Evolutionary conservation across 805 yeast species (phyloP), one percentile per base, ranked within the genome.

Genomic region (Peterozyma toletana): DNA sequence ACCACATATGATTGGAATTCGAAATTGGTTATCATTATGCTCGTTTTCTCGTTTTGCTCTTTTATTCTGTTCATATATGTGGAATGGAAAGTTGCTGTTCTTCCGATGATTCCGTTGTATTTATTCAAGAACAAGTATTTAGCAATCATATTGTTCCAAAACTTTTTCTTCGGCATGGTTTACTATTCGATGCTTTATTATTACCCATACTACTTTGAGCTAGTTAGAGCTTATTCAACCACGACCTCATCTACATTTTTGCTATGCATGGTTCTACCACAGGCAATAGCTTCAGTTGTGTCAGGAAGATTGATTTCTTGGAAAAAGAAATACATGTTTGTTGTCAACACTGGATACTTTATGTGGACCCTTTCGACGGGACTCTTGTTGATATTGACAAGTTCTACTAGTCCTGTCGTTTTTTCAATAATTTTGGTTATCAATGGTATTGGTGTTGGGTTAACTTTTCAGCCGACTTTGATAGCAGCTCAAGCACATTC

Each of bases 401-500:
- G 54, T 33, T 49, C 53, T 4, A 41, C 60, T 9, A 54, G 64
- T 9, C 53, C 53, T n/a, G 67, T 58, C 1, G 71, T 64, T 0
- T 58, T 68, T 34, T 61, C 54, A 5, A 59, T 70, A 30, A 58
- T 67, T 2, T 47, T 68, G 43, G 17, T 61, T 38, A 36, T 71
- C 46, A 54, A 59, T 42, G 75, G 78, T 18, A 38, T 57, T 15
- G 77, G 80, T 0, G 62, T 66, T 9, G 83, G 79, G 2, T 63
- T 63, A 40, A 68, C 72, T 16, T 74, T 75, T 64, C 81, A 76
- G 53, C 80, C 80, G 3, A 69, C 76, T 0, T 64, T 76, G 60
- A 72, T 77, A 10, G 82, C 81, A 1, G 67, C 68, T 35, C 82
- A 70, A 53, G 78, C 80, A 1, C 77, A 75, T 47, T 63, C 77